A percentile compares a stretch with the other conserved stretches of the same genome.
Evolutionary conservation across 2,329 filamentous ascomycete genomes (phyloP).

Genomic region (Exophiala mesophila): DNA sequence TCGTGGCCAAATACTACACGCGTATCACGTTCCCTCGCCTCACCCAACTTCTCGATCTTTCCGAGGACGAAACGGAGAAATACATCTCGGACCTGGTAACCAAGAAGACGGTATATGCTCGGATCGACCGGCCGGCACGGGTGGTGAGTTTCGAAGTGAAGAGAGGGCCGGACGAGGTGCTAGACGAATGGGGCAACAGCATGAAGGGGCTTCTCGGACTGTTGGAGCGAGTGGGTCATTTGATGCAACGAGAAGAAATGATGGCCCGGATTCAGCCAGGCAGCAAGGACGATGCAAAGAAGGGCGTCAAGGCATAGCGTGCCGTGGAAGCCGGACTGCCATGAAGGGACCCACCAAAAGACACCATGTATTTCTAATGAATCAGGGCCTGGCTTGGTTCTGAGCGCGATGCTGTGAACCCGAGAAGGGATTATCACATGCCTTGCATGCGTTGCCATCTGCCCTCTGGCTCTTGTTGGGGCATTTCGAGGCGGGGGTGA

Average conservation of each 20-base stretch:
- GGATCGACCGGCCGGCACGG: slow-evolving; percentile 89
- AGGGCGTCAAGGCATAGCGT: slow-evolving; percentile 8
- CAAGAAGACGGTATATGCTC: slow-evolving; percentile 95
- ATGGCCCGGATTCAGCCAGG: slow-evolving; percentile 89
- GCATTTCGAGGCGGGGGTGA: too few species aligned
- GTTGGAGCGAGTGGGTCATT: slow-evolving; percentile 87
- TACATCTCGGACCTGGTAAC: slow-evolving; percentile 97
- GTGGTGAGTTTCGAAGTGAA: slow-evolving; percentile 94
- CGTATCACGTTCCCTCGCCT: slow-evolving; percentile 89
- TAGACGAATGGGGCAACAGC: slow-evolving; percentile 98
- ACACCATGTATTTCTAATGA: not conserved
- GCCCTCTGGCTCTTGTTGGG: too few species aligned
- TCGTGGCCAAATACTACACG: slow-evolving; percentile 98
- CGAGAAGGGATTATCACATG: too few species aligned
- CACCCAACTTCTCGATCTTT: slow-evolving; percentile 83
- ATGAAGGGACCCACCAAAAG: too few species aligned
- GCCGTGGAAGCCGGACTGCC: not conserved
- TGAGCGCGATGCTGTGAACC: too few species aligned
- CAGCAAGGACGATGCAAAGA: slow-evolving; percentile 14
- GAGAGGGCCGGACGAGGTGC: slow-evolving; percentile 85
- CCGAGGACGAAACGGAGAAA: slow-evolving; percentile 95
- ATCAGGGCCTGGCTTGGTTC: too few species aligned
- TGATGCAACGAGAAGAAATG: slow-evolving; percentile 99
- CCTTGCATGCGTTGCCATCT: too few species aligned
- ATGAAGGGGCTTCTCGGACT: slow-evolving; percentile 89